Base-by-base conservation (phyloP, 1,139 yeast species). In the Hansenula anomala region DNA sequence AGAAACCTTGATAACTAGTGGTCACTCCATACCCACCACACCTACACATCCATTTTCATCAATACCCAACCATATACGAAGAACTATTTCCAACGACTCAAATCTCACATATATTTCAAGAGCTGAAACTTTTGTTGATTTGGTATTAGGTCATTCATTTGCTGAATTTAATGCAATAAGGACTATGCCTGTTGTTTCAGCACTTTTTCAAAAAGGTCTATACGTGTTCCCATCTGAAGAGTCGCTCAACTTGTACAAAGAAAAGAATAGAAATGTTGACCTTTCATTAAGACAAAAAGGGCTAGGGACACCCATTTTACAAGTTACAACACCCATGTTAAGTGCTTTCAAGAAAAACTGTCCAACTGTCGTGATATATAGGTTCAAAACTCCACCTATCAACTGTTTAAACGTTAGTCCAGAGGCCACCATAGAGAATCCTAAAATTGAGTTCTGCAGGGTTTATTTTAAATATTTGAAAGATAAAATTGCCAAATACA, bases 231-330 rank as follows among this genome's bases (percentile, higher is more conserved):
- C 44, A 42, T 53, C 64, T 29, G 61, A 59, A 31, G 42, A 46
- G 14, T 52, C 67, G 3, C 50, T 56, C 20, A 36, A 44, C 13
- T 28, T 38, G 10, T 64, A 47, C 41, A 47, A 56, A 34, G 37
- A 46, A 0, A 58, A 59, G 29, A 52, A 55, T 34, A 48, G 62
- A 30, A 51, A 51, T 20, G 56, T 53, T n/a, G 38, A 39, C 3
- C 26, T 47, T 6, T 45, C 44, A 22, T 36, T 44, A 7, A 39
- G 43, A 14, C 41, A 42, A 8, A 54, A 53, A 16, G 48, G 62
- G 3, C 27, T 42, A 9, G 67, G 63, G 0, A 41, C 58, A 24
- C 68, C 69, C 3, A 31, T 63, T 7, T 49, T 61, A 25, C 67
- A 63, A 37, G 55, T 58, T 2, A 43, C 54, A 3, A 46, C 60